phyloP scores from a whole-genome alignment of 1,284 basidiomycete genomes.

The Peniophora sp. region DNA sequence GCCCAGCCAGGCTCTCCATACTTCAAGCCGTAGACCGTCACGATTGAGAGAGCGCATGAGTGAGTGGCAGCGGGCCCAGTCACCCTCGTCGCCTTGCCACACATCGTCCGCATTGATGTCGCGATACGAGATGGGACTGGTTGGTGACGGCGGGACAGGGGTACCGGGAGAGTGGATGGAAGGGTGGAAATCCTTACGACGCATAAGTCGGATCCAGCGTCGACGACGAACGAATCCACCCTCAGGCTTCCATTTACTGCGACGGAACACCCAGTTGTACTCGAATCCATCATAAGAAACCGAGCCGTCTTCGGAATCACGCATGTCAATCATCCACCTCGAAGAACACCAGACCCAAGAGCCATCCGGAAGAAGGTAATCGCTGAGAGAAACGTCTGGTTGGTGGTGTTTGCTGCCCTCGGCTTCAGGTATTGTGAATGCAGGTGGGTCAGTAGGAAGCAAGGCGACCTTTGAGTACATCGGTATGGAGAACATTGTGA shows the following conservation, averaged over 20 bases:
- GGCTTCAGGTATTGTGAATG: conserved; percentile 58
- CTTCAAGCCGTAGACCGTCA: conserved; percentile 65
- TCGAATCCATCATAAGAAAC: conserved; percentile 79
- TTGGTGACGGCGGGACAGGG: background rate
- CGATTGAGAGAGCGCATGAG: conserved; percentile 44
- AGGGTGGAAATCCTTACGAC: no score
- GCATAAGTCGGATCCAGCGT: conserved; percentile 73
- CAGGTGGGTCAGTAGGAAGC: conserved; percentile 65
- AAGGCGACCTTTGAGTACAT: conserved; percentile 66
- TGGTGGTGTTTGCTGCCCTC: conserved; percentile 24
- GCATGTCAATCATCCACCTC: conserved; percentile 83
- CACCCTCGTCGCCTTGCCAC: conserved; percentile 37
- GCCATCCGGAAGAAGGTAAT: conserved; percentile 74
- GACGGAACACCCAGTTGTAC: conserved; percentile 71
- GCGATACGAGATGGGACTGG: conserved; percentile 4
- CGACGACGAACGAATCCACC: conserved; percentile 70
- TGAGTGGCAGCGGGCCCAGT: conserved; percentile 55
- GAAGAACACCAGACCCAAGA: conserved; percentile 75
- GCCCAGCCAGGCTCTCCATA: conserved; percentile 59
- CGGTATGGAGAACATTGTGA: conserved; percentile 65
- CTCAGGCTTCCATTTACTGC: conserved; percentile 53
- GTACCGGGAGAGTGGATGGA: no score
- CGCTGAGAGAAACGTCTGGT: conserved; percentile 46
- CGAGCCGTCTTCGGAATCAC: conserved; percentile 47
- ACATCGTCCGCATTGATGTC: conserved; percentile 11